These are phyloP conservation scores for Monascus ruber DNA, from an alignment of 2,329 filamentous ascomycete species.

Conservation along the genomic window DNA sequence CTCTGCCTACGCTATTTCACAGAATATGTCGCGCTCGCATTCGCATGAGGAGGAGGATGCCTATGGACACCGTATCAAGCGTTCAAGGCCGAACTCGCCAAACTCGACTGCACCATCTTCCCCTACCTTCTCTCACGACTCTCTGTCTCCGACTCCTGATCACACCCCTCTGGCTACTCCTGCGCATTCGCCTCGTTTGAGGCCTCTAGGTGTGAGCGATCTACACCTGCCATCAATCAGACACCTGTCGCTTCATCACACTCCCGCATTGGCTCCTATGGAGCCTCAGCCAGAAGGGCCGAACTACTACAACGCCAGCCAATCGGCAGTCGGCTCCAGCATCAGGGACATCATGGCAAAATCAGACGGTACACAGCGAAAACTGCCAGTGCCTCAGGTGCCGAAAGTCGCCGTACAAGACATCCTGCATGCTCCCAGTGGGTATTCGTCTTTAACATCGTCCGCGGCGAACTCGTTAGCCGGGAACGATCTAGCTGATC, in stretches of 20 bases:
- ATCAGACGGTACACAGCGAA: conserved; percentile 75
- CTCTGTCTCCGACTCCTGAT: conserved; percentile 86
- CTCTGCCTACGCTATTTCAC: conserved; percentile 59
- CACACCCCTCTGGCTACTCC: conserved; percentile 98
- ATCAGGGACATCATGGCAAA: conserved; percentile 89
- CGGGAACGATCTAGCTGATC: conserved; percentile 56
- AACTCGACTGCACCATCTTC: conserved; percentile 93
- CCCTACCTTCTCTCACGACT: conserved; percentile 92
- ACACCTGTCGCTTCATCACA: conserved; percentile 55
- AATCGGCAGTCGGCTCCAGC: conserved; percentile 57
- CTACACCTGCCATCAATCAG: conserved; percentile 82
- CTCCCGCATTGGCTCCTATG: conserved; percentile 59
- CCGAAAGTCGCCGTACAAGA: conserved; percentile 83
- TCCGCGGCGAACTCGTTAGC: conserved; percentile 68
- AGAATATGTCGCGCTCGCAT: conserved; percentile 86
- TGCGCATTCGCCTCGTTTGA: conserved; percentile 82
- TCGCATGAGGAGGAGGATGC: conserved; percentile 67
- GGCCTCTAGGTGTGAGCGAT: conserved; percentile 59
- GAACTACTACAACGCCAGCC: conserved; percentile 46
- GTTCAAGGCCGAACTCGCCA: conserved; percentile 84
- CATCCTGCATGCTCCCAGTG: conserved; percentile 57
- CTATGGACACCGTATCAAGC: conserved; percentile 66
- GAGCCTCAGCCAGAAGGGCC: conserved; percentile 53
- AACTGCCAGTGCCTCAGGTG: conserved; percentile 79
- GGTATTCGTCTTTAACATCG: conserved; percentile 62